Conservation (phyloP, 805 yeast genomes). For the Ogataea salicorniae region DNA sequence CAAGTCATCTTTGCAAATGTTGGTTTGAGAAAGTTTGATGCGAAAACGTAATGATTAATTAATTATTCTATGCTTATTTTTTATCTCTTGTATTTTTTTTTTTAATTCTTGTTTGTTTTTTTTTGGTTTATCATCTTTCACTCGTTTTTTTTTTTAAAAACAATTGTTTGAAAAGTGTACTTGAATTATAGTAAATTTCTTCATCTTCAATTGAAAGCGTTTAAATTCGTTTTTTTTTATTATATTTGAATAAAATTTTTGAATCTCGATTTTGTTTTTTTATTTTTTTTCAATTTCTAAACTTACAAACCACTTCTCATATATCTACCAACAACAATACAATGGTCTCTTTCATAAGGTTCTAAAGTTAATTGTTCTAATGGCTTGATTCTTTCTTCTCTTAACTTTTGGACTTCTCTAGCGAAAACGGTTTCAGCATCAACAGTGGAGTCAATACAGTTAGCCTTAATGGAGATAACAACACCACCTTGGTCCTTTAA, state of each 20-base stretch:
- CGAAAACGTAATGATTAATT: too few relatives aligned
- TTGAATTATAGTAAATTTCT: too few relatives aligned
- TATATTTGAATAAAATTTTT: too few relatives aligned
- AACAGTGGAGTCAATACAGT: conserved; percentile 99
- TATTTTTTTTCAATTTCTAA: background rate
- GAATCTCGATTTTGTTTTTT: too few relatives aligned
- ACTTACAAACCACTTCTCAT: conserved; percentile 74
- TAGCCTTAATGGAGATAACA: conserved; percentile 97
- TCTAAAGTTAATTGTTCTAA: conserved; percentile 97
- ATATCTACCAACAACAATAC: conserved; percentile 97
- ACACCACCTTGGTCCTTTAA: conserved; percentile 98
- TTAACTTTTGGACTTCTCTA: conserved; percentile 96
- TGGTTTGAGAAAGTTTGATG: too few relatives aligned
- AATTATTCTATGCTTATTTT: background rate
- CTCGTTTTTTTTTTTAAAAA: too few relatives aligned
- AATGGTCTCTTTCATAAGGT: conserved; percentile 99
- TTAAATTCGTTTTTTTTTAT: too few relatives aligned
- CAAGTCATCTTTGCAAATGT: too few relatives aligned
- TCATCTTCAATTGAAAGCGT: too few relatives aligned
- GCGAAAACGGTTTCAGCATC: conserved; percentile 99
- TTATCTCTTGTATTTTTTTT: background rate
- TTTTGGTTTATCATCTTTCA: background rate
- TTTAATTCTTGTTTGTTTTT: background rate
- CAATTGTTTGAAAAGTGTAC: too few relatives aligned
- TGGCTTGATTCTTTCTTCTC: conserved; percentile 98